Evolutionary conservation across 192 early-diverging fungal species (phyloP).

Genomic region (Paraglomus occultum): DNA sequence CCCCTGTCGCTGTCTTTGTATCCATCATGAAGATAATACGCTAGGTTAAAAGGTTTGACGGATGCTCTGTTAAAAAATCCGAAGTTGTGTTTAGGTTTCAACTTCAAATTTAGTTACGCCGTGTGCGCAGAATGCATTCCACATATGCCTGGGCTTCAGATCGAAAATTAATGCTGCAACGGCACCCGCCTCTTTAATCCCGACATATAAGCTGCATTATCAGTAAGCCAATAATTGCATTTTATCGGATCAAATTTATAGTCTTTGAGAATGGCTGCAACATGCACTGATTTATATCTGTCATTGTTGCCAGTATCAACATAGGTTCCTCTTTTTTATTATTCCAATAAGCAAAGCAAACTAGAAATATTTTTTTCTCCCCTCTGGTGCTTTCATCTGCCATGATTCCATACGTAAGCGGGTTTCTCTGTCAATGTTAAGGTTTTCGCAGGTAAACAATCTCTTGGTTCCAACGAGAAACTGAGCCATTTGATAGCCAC

Average conservation of each 20-base stretch:
- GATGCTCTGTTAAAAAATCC: too few species aligned
- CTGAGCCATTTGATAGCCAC: not conserved
- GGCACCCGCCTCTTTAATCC: not conserved
- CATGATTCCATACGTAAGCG: not conserved
- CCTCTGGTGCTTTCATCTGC: constrained; percentile 2
- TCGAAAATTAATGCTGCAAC: too few species aligned
- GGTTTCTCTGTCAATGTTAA: not conserved
- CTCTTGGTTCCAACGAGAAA: not conserved
- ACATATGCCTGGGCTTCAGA: too few species aligned
- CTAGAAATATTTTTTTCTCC: constrained; percentile 8
- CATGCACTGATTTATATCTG: not conserved
- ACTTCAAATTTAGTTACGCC: too few species aligned
- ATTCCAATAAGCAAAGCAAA: constrained; percentile 5
- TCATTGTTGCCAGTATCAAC: not conserved
- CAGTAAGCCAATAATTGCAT: not conserved
- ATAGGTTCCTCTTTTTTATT: not conserved
- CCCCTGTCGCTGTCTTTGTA: too few species aligned
- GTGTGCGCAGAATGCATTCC: too few species aligned
- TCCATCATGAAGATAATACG: too few species aligned
- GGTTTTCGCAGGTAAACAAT: not conserved
- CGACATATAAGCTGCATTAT: constrained; percentile 18
- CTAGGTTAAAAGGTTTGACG: too few species aligned
- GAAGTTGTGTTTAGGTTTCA: too few species aligned
- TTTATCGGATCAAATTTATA: not conserved
- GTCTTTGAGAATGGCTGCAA: not conserved